Evolutionary conservation across 2,329 filamentous ascomycete genomes (phyloP).

Genomic region (Hypoxylon sp.): DNA sequence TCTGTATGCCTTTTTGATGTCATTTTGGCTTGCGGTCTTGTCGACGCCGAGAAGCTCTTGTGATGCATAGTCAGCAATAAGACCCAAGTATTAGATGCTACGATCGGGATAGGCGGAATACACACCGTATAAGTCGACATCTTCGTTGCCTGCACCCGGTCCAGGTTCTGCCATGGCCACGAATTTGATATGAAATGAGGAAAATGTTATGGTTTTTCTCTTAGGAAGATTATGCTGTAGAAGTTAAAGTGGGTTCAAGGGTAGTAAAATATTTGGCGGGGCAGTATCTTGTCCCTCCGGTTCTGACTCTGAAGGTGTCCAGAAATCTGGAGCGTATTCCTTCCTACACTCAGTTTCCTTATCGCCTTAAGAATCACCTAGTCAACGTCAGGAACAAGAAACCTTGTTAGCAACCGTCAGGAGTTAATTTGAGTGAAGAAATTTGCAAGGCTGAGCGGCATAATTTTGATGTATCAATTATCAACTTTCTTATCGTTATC

Average conservation of each 20-base stretch:
- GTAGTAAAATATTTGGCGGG: constrained; percentile 52
- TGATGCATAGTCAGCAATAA: constrained; percentile 31
- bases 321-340: constrained; percentile 1
- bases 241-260: constrained; percentile 43
- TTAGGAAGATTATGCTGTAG: constrained; percentile 36
- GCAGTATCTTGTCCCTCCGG: constrained; percentile 35
- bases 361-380: not conserved
- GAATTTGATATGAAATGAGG: constrained; percentile 19
- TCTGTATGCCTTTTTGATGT: constrained; percentile 96
- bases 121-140: constrained; percentile 72
- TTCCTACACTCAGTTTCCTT: not conserved
- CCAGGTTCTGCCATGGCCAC: constrained; percentile 51
- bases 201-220: constrained; percentile 17
- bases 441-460: constrained; percentile 23
- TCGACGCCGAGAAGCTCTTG: constrained; percentile 85
- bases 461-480: constrained; percentile 7
- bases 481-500: constrained; percentile 1
- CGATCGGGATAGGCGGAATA: constrained; percentile 9
- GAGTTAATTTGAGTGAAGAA: constrained; percentile 11
- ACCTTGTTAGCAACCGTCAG: not conserved
- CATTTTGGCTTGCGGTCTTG: constrained; percentile 78
- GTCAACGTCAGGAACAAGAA: not conserved
- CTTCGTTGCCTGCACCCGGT: constrained; percentile 56
- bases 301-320: not conserved
- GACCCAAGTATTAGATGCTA: constrained; percentile 1